phyloP scores from a whole-genome alignment of 805 yeast species.

The Myxozyma vanderwaltii region DNA sequence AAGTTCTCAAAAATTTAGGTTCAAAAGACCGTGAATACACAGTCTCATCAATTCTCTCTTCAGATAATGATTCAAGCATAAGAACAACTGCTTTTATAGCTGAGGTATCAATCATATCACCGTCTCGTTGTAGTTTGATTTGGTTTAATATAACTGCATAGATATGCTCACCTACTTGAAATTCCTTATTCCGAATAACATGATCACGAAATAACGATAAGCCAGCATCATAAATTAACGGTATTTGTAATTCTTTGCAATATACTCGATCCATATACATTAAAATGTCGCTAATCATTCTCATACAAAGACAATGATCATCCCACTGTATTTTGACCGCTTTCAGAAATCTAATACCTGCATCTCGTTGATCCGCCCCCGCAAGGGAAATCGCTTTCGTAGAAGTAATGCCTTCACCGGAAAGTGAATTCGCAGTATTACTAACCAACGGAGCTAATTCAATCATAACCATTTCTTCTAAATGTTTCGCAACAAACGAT shows the following conservation, averaged over 20 bases:
- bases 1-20: slow-evolving; percentile 57
- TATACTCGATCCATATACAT: slow-evolving; percentile 87
- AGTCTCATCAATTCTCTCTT: slow-evolving; percentile 51
- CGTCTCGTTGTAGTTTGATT: slow-evolving; percentile 59
- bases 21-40: slow-evolving; percentile 69
- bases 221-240: slow-evolving; percentile 73
- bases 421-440: slow-evolving; percentile 12
- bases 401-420: slow-evolving; percentile 14
- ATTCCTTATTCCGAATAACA: slow-evolving; percentile 54
- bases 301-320: slow-evolving; percentile 69
- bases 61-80: slow-evolving; percentile 71
- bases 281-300: slow-evolving; percentile 78
- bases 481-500: slow-evolving; percentile 51
- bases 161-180: slow-evolving; percentile 55
- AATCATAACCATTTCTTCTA: slow-evolving; percentile 39
- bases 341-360: slow-evolving; percentile 40
- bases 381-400: slow-evolving; percentile 23
- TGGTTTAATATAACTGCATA: slow-evolving; percentile 56
- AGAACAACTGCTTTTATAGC: slow-evolving; percentile 61
- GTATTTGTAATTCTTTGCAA: slow-evolving; percentile 64
- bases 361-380: slow-evolving; percentile 26
- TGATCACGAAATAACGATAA: slow-evolving; percentile 64
- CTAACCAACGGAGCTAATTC: slow-evolving; percentile 35
- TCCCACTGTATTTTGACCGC: slow-evolving; percentile 58
- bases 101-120: slow-evolving; percentile 58